Percentiles rank a stretch among this genome's conserved stretches.
These are phyloP conservation scores for Venturia aucupariae DNA, from an alignment of 2,329 filamentous ascomycete genomes.

Conservation along the genomic window DNA sequence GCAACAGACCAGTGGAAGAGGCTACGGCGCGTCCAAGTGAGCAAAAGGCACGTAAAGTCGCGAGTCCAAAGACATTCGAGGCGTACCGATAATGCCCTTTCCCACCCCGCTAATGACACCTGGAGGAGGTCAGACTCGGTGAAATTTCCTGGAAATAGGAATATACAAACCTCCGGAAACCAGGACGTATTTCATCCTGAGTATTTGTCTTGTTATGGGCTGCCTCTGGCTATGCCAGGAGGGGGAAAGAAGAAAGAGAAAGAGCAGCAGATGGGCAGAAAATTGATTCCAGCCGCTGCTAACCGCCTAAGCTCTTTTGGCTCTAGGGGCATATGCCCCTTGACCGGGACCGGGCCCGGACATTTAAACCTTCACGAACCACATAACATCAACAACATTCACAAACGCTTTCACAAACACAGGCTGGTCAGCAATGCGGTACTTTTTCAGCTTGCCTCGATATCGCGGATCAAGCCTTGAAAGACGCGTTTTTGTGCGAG, in stretches of 20 bases:
- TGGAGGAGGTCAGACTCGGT: conserved; percentile 16
- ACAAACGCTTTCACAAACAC: not conserved
- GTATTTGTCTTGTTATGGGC: not conserved
- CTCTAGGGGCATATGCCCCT: too few species aligned
- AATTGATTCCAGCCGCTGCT: not conserved
- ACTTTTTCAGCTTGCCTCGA: too few species aligned
- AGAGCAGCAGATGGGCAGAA: not conserved
- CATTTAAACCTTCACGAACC: not conserved
- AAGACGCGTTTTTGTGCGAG: not conserved
- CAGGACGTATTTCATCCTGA: conserved; percentile 17
- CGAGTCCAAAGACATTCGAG: conserved; percentile 6
- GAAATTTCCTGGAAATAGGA: not conserved
- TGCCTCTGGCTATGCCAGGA: conserved; percentile 9
- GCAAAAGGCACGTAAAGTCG: conserved; percentile 15
- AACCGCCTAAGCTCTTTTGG: not conserved
- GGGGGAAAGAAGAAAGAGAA: not conserved
- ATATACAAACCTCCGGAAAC: conserved; percentile 15
- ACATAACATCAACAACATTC: not conserved
- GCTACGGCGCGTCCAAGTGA: conserved; percentile 37
- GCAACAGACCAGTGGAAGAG: conserved; percentile 62
- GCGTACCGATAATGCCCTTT: conserved; percentile 59
- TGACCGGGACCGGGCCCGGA: too few species aligned
- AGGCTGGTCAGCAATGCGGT: not conserved
- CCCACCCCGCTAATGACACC: conserved; percentile 51
- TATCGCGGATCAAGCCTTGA: not conserved